Evolutionary conservation across 2,329 filamentous ascomycete genomes (phyloP).

Genomic region (Ascochyta fabae): DNA sequence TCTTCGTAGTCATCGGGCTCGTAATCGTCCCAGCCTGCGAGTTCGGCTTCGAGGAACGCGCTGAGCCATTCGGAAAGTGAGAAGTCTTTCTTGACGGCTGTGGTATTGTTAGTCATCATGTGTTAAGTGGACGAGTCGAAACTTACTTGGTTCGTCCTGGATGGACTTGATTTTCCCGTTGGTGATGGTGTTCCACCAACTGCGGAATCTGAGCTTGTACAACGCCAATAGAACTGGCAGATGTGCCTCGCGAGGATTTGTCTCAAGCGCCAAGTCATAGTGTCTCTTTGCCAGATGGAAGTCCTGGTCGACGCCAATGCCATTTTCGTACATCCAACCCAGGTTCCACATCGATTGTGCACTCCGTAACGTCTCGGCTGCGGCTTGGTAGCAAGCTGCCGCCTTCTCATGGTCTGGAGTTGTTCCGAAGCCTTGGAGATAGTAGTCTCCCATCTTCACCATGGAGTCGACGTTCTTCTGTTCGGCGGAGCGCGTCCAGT

Average conservation of each 20-base stretch:
- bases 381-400: constrained; percentile 88
- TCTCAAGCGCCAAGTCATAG: constrained; percentile 90
- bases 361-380: constrained; percentile 88
- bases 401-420: constrained; percentile 78
- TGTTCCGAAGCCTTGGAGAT: constrained; percentile 81
- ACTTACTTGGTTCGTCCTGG: constrained; percentile 81
- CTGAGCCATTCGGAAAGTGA: constrained; percentile 85
- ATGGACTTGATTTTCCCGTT: constrained; percentile 93
- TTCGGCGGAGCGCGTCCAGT: constrained; percentile 93
- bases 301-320: constrained; percentile 88
- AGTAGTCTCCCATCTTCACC: constrained; percentile 99
- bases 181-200: constrained; percentile 93
- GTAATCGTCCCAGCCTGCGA: constrained; percentile 64
- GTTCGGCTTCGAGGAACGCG: constrained; percentile 74
- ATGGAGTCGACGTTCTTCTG: constrained; percentile 93
- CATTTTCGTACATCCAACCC: constrained; percentile 99
- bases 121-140: not conserved
- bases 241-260: constrained; percentile 86
- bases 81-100: constrained; percentile 74
- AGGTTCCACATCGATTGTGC: constrained; percentile 97
- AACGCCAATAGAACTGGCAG: constrained; percentile 89
- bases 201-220: constrained; percentile 81
- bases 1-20: constrained; percentile 56
- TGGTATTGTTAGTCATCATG: constrained; percentile 12
- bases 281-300: constrained; percentile 97